phyloP scores from a whole-genome alignment of 345 rosid species.

The Mallotus nudiflorus region DNA sequence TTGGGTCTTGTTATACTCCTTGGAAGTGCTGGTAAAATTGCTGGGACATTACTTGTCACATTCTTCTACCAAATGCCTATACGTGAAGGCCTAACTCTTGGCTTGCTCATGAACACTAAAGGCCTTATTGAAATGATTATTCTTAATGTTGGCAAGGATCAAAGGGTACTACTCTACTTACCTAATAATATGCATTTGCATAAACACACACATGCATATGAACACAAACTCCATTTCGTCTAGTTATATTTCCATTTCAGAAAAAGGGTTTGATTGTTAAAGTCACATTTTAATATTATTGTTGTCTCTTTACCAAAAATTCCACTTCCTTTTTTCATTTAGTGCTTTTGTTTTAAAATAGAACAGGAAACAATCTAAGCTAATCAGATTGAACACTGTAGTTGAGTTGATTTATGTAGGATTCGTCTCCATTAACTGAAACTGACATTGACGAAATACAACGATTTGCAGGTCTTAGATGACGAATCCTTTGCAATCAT shows the following conservation, averaged over 20 bases:
- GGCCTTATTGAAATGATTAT: constrained; percentile 92
- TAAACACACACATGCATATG: not conserved
- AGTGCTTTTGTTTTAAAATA: not conserved
- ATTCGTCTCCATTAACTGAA: no score
- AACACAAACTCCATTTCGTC: no score
- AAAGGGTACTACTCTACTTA: constrained; percentile 43
- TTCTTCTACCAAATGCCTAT: constrained; percentile 64
- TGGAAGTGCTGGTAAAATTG: constrained; percentile 66
- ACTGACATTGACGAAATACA: not conserved
- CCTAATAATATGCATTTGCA: no score
- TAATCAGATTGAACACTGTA: no score
- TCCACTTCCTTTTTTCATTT: not conserved
- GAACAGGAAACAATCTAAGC: no score
- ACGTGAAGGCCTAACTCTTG: constrained; percentile 83
- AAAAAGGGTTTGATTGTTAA: no score
- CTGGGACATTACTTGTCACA: constrained; percentile 59
- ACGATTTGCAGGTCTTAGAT: constrained; percentile 60
- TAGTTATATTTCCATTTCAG: no score
- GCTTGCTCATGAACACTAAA: constrained; percentile 88
- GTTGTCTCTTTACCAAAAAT: not conserved
- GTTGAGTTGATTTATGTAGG: no score
- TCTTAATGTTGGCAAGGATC: constrained; percentile 88
- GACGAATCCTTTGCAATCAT: constrained; percentile 74
- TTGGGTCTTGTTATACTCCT: constrained; percentile 50
- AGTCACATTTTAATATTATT: not conserved